Evolutionary conservation across 73 alveolate genomes (phyloP), one percentile per base, ranked within the genome.

Genomic region (Paramecium tetraurelia): DNA sequence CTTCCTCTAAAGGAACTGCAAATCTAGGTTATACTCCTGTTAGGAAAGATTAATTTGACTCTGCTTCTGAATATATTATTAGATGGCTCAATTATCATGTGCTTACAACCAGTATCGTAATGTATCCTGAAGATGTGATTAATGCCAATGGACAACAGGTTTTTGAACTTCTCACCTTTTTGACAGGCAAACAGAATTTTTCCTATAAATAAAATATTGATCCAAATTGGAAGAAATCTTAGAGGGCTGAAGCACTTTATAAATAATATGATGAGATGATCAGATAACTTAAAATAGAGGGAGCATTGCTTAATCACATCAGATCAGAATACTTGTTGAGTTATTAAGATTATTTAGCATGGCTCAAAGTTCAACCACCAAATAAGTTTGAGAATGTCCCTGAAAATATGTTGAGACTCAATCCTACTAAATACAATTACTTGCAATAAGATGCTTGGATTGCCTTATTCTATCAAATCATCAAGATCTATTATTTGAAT

Each of bases 221-320:
- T 63, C 95, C 92, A 69, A 84, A 75, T 38, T 93, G 84, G 75
- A 92, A 68, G 94, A 96, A 53, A 93, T 86, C 48, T 92, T 96
- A 95, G 95, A 96, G 83, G 83, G 99, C 96, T 31, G 94, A 93
- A 9, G 86, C 75, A 12, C 89, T 97, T 9, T 85, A 84, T 48
- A 93, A 95, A 40, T 96, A 98, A 93, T 98, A 97, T 85, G 99
- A 98, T 68, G 99, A 98, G 70, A 85, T 98, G 43, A 95, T 98
- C 41, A 92, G 98, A 58, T 97, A 93, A 94, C 89, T 98, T 80
- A 98, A 98, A 93, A 97, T 95, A 24, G 96, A 97, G 83, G 99
- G 99, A 24, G 99, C 99, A 35, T 96, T 97, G 40, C 92, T 98
- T 36, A 97, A 97, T 76, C 98, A 99, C 43, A 99, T 98, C 14